Evolutionary conservation across 1,139 yeast species (phyloP).

Genomic region (Taphrina deformans): DNA sequence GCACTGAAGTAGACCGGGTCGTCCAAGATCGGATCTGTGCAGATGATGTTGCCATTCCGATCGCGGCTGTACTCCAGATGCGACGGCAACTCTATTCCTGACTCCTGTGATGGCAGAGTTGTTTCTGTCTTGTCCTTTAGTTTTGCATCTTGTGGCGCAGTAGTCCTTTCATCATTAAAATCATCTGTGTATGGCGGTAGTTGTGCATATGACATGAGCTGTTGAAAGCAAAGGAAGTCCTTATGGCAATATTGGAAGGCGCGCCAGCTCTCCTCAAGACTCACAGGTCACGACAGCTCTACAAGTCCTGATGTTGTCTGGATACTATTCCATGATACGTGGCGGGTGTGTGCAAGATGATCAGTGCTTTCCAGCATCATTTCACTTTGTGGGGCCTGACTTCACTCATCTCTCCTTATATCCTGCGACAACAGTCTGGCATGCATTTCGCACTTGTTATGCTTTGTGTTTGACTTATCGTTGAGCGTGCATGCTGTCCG

Average conservation of each 20-base stretch:
- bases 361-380: no score
- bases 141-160: not conserved
- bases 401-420: no score
- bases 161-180: not conserved
- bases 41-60: not conserved
- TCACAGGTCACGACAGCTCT: no score
- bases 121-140: slow-evolving; percentile 4
- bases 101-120: not conserved
- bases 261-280: no score
- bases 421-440: no score
- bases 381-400: not conserved
- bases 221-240: no score
- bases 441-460: not conserved
- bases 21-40: slow-evolving; percentile 9
- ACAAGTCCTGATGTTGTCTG: no score
- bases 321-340: not conserved
- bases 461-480: not conserved
- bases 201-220: not conserved
- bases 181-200: slow-evolving; percentile 3
- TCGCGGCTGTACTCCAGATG: slow-evolving; percentile 6
- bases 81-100: not conserved
- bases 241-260: no score
- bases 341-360: no score
- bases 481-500: not conserved
- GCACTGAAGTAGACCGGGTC: slow-evolving; percentile 9